Evolutionary conservation across 2,329 filamentous ascomycete species (phyloP), one percentile per base, ranked within the genome.

Genomic region (Capronia americana): DNA sequence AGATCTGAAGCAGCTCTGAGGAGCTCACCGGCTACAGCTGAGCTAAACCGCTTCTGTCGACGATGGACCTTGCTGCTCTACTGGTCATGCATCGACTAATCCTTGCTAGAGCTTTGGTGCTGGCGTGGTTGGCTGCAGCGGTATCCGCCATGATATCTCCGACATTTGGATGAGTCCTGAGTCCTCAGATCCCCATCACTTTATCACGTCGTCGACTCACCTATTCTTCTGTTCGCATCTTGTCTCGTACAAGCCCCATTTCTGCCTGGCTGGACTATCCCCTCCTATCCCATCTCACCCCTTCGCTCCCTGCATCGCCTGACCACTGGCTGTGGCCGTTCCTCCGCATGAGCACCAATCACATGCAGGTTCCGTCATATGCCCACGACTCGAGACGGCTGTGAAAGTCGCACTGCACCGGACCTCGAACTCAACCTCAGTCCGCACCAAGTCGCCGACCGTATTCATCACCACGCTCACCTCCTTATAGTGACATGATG

Each of bases 311-410:
- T 59, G 32, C 51, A 48, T 54, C 34, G 51, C 51, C 28, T 55
- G 46, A 57, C 46, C 58, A 34, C 48, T 60, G 50, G 20, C 32
- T 51, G 23, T 46, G 44, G 30, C 57, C 38, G 28, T 38, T 23
- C 63, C 24, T 50, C 57, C 57, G 60, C 48, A 34, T 26, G 61
- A 64, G 44, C 61, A 12, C 61, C 57, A 68, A 67, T 67, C 68
- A 70, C 68, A 70, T 70, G 68, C 60, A 57, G 63, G 51, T 64
- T 28, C 60, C 70, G 70, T 72, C 70, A 72, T 70, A 72, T 70
- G 70, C 70, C 65, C 64, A 48, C 66, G 62, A 66, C 63, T 66
- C 60, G 57, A 67, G 60, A 65, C 61, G 62, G 64, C 50, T 55
- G 46, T 57, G 32, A 26, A 55, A 62, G 30, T 53, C 44, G 56